A percentile compares a stretch with the other conserved stretches of the same genome.
Conservation (phyloP, 2,329 filamentous ascomycete genomes). For the Aspergillus hiratsukae region DNA sequence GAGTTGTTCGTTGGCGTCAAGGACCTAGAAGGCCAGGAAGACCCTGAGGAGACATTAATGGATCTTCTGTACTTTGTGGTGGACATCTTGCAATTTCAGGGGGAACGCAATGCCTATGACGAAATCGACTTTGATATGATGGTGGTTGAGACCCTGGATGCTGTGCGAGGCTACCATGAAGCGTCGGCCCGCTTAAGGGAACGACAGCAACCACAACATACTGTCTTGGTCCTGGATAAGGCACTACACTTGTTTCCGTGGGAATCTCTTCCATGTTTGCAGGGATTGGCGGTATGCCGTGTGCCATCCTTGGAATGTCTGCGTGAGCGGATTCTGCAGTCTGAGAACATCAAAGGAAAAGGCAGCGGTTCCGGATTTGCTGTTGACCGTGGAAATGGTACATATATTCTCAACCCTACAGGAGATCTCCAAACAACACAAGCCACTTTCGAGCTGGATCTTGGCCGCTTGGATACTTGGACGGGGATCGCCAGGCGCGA, state of each 20-base stretch:
- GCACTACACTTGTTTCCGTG: conserved; percentile 87
- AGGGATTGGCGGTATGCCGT: conserved; percentile 73
- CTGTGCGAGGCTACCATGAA: conserved; percentile 72
- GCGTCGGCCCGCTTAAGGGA: conserved; percentile 35
- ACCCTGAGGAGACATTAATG: conserved; percentile 83
- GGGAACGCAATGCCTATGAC: conserved; percentile 93
- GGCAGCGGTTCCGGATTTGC: conserved; percentile 42
- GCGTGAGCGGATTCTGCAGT: conserved; percentile 65
- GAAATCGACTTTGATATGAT: conserved; percentile 95
- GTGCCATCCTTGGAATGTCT: conserved; percentile 83
- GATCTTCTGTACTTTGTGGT: conserved; percentile 95
- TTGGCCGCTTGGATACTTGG: conserved; percentile 59
- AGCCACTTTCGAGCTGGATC: conserved; percentile 62
- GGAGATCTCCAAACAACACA: conserved; percentile 79
- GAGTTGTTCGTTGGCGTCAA: conserved; percentile 87
- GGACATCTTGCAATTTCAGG: conserved; percentile 93
- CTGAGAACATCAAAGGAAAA: conserved; percentile 21
- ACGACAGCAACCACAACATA: conserved; percentile 51
- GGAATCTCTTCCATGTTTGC: conserved; percentile 88
- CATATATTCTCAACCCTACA: conserved; percentile 84
- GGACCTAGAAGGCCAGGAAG: conserved; percentile 63
- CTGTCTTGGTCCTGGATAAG: conserved; percentile 87
- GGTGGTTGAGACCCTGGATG: conserved; percentile 81
- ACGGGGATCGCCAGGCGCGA: conserved; percentile 61
- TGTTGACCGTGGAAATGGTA: conserved; percentile 43